Evolutionary conservation across 495 filamentous ascomycete species (phyloP), one percentile per base, ranked within the genome.

Genomic region (Bombardia bombarda): DNA sequence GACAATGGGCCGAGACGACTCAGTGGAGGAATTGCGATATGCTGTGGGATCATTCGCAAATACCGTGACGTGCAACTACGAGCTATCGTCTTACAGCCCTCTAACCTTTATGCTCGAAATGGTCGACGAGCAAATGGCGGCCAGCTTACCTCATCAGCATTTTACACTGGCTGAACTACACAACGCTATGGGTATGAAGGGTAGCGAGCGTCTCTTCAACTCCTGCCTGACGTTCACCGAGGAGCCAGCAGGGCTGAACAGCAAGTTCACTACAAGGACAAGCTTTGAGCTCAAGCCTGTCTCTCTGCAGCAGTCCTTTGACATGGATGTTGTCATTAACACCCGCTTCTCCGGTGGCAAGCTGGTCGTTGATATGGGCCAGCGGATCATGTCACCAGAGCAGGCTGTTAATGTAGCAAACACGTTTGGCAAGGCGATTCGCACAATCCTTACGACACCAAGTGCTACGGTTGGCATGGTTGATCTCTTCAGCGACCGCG

Each of bases 21-120:
- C 65, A 0, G 46, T 67, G 14, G 35, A 56, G 0, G 65, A 59
- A 7, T 49, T 73, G 28, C 44, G 50, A 20, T 46, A 60, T 10
- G 65, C 68, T 6, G 59, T 70, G 9, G 69, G 69, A 18, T 61
- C 62, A 7, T 73, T 71, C 32, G 64, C 65, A 0, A 67, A 67
- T 14, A 53, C 60, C 1, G 53, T 70, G 13, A 40, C 62, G 5
- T 69, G 62, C 36, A 58, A 43, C 40, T 55, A 61, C 26, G 56
- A 58, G 6, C 43, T 70, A 13, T 39, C 46, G 37, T 25, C 56
- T 7, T 55, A 54, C 34, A 60, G 47, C 21, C 51, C 63, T 1
- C 45, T 73, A 13, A 50, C 46, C 16, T 42, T 56, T 10, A 51
- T 57, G 4, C 48, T 70, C 3, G 43, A 61, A 12, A 49, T 59